Base-by-base conservation (phyloP, 2,329 filamentous ascomycete species). In the Diaporthe nobilis region DNA sequence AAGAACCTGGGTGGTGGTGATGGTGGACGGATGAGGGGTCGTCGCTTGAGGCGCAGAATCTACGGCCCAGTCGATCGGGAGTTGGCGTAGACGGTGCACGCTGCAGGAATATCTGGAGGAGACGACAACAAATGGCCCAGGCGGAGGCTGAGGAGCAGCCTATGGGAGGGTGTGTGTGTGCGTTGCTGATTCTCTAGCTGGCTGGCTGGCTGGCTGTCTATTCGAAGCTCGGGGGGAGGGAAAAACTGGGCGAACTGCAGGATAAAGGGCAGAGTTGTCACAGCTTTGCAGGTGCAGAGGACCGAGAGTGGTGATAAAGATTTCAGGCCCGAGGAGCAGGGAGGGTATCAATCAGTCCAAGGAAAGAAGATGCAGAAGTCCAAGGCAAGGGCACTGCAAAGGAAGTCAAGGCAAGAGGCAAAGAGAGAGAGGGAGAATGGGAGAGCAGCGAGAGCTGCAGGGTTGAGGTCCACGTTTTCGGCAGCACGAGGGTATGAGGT, bases 401-500 rank as follows among this genome's bases (percentile, higher is more conserved):
- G 55, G 22, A 61, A 42, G 58, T 13, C 58, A 42, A 10, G 58
- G 25, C 58, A 25, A 28, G 39, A 47, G 39, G 60, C 25, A 65
- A n/a, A 31, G n/a, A 12, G 22, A 65, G 39, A 63, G 60, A 13
- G 22, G 31, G 53, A 55, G 53, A 55, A 37, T 13, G 3, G 42
- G 55, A 37, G 17, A 28, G 8, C 6, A 31, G 39, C 20, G 15
- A 55, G n/a, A 65, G 60, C 60, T 47, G 60, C 55, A 49, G 42
- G 68, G 39, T 60, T 60, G 68, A 47, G 42, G 28, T 13, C 44
- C 39, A 49, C 28, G 55, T 34, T 37, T 61, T 72, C 47, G 55
- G 70, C 57, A 71, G 42, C 31, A 60, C 34, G 25, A 49, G 55
- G 68, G 70, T 72, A 72, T 72, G 70, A 72, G 70, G 70, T 72